Evolutionary conservation across 1,284 basidiomycete genomes (phyloP).

Genomic region (Ganoderma leucocontextum): DNA sequence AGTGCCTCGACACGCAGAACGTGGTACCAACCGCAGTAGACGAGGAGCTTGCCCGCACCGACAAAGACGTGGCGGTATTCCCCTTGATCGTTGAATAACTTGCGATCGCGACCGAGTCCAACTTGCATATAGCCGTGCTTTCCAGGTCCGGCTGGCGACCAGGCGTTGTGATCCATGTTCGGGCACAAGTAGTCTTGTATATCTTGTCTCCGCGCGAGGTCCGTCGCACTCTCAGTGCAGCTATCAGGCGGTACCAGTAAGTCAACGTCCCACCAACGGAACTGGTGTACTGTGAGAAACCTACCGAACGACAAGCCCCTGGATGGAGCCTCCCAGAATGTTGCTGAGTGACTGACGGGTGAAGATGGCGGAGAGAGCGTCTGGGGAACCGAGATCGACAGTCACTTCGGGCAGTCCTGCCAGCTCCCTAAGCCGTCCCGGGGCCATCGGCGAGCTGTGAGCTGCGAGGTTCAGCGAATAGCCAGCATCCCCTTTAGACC

Average conservation of each 20-base stretch:
- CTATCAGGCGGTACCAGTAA: constrained; percentile 6
- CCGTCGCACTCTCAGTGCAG: constrained; percentile 28
- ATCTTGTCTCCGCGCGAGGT: constrained; percentile 27
- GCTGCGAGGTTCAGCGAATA: constrained; percentile 22
- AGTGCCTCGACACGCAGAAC: constrained; percentile 32
- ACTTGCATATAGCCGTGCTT: constrained; percentile 38
- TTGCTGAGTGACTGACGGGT: constrained; percentile 31
- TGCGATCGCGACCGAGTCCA: constrained; percentile 33
- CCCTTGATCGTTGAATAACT: constrained; percentile 31
- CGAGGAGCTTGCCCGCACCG: constrained; percentile 28
- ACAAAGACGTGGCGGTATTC: constrained; percentile 34
- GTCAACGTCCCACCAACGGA: background rate
- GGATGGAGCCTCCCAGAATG: constrained; percentile 32
- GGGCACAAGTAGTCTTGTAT: constrained; percentile 35
- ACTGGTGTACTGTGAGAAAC: background rate
- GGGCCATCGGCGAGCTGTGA: constrained; percentile 28
- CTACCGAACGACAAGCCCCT: constrained; percentile 35
- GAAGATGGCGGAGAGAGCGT: constrained; percentile 24
- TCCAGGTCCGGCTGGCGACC: constrained; percentile 34
- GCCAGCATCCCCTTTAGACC: background rate
- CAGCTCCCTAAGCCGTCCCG: constrained; percentile 21
- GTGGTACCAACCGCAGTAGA: constrained; percentile 35
- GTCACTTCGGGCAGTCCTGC: constrained; percentile 22
- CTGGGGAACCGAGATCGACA: constrained; percentile 22
- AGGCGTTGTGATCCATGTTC: constrained; percentile 38